Conservation (phyloP, 2,329 filamentous ascomycete genomes). For the Periglandula ipomoeae region DNA sequence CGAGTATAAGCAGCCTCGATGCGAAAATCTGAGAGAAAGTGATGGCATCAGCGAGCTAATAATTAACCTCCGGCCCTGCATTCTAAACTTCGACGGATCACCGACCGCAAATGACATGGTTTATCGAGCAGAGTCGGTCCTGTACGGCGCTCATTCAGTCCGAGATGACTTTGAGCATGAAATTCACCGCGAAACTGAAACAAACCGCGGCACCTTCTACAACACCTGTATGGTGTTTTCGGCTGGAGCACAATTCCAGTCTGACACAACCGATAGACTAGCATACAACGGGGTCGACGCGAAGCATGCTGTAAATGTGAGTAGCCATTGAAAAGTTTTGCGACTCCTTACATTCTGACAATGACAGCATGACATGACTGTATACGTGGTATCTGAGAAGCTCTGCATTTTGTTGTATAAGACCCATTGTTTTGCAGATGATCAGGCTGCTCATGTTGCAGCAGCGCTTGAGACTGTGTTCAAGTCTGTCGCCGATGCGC, state of each 20-base stretch:
- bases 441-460: neutral
- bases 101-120: neutral
- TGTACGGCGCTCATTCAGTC: neutral
- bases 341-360: neutral
- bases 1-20: neutral
- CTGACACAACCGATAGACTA: too few relatives aligned
- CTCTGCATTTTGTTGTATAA: neutral
- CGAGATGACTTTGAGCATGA: neutral
- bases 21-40: neutral
- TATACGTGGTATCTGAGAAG: neutral
- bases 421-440: neutral
- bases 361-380: neutral
- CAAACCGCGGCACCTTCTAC: neutral
- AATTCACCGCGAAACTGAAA: neutral
- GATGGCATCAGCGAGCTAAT: too few relatives aligned
- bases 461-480: neutral
- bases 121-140: neutral
- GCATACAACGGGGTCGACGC: too few relatives aligned
- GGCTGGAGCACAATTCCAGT: too few relatives aligned
- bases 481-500: neutral
- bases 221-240: neutral
- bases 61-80: neutral
- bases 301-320: neutral
- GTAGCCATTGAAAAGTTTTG: neutral
- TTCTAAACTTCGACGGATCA: neutral